Evolutionary conservation across 2,329 filamentous ascomycete species (phyloP).

Genomic region (Uncinocarpus reesii): DNA sequence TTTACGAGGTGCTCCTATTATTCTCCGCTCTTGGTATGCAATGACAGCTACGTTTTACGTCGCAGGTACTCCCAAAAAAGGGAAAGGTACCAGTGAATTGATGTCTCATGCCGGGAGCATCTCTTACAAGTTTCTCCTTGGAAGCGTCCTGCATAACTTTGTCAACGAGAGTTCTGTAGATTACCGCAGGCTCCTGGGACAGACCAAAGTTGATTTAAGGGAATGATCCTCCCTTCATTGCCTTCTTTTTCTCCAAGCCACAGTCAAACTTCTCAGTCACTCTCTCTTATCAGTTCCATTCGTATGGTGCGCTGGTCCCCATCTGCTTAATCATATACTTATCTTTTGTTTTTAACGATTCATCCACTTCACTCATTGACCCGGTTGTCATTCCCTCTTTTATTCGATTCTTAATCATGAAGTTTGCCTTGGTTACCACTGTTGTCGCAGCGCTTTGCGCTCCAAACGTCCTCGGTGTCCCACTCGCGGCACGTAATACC

Average conservation of each 20-base stretch:
- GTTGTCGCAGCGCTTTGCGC: constrained; percentile 12
- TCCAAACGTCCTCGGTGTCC: constrained; percentile 10
- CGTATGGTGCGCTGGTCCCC: constrained; percentile 17
- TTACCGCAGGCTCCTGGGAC: constrained; percentile 6
- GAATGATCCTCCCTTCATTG: constrained; percentile 10
- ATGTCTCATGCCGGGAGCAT: constrained; percentile 14
- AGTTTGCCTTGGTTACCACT: constrained; percentile 14
- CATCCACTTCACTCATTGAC: constrained; percentile 12
- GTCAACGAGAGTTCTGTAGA: not conserved
- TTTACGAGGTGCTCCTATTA: not conserved
- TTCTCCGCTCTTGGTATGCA: constrained; percentile 6
- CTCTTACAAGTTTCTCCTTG: constrained; percentile 13
- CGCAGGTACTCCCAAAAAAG: constrained; percentile 12
- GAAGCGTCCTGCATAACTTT: constrained; percentile 10
- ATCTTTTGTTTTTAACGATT: constrained; percentile 8
- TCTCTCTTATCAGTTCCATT: constrained; percentile 14
- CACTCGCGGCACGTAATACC: constrained; percentile 11
- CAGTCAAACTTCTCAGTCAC: constrained; percentile 13
- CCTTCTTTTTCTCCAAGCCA: constrained; percentile 7
- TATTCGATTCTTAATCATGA: constrained; percentile 13
- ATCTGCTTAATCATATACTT: constrained; percentile 13
- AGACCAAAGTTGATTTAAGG: constrained; percentile 11
- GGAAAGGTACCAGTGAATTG: constrained; percentile 1
- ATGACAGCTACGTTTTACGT: constrained; percentile 16
- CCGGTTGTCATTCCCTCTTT: constrained; percentile 14